These are phyloP conservation scores for Solanum pennellii DNA, from an alignment of 257 asterid genomes.

Conservation along the genomic window DNA sequence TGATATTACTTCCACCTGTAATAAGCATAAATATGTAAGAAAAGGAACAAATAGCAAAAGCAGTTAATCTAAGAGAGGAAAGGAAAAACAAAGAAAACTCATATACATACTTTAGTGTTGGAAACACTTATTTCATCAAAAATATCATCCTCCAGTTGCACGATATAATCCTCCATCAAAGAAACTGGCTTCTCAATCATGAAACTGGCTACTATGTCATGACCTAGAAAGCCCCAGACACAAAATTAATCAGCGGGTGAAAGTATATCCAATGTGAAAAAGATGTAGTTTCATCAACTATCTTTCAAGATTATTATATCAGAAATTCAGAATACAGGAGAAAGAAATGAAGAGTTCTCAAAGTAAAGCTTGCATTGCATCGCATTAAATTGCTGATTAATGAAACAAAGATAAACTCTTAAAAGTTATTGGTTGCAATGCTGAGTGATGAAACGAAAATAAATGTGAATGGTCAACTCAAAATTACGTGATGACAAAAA, in stretches of 20 bases:
- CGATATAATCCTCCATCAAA: conserved; percentile 44
- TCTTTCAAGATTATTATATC: neutral
- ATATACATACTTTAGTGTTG: conserved; percentile 50
- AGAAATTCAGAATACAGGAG: neutral
- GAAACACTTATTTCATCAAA: conserved; percentile 73
- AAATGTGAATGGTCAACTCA: neutral
- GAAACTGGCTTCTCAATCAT: conserved; percentile 54
- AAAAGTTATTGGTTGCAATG: neutral
- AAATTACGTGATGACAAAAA: neutral
- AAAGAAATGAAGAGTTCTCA: neutral
- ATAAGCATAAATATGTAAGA: conserved; percentile 4
- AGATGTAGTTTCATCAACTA: neutral
- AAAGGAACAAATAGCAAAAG: neutral
- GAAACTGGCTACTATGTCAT: conserved; percentile 81
- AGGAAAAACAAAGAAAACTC: neutral
- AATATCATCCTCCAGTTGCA: conserved; percentile 63
- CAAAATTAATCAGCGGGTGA: neutral
- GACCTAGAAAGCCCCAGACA: conserved; percentile 44
- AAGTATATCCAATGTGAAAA: neutral
- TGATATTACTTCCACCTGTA: conserved; percentile 53
- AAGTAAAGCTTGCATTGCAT: neutral
- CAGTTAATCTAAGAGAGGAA: neutral
- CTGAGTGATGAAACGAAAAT: neutral
- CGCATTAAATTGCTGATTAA: neutral
- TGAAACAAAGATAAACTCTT: neutral